Evolutionary conservation across 2,329 filamentous ascomycete genomes (phyloP).

Genomic region (Pseudophaeomoniella oleicola): DNA sequence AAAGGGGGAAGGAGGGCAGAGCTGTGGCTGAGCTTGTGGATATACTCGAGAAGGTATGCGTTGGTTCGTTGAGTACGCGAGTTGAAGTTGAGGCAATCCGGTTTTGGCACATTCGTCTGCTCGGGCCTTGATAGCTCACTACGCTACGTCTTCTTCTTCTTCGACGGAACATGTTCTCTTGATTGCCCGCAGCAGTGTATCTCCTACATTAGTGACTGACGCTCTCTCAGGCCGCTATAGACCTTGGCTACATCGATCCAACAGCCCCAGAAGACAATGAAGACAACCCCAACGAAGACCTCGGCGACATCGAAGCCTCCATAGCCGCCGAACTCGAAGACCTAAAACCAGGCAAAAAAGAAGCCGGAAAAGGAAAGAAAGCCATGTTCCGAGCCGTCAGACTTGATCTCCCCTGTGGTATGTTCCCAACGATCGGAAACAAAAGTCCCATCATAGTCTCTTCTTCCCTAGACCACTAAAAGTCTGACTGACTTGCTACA

Average conservation of each 20-base stretch:
- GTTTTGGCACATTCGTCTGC: too few species aligned
- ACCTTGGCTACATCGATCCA: not conserved
- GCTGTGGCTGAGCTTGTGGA: conserved; percentile 43
- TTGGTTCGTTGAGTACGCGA: not conserved
- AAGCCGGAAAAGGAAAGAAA: conserved; percentile 31
- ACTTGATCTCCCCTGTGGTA: conserved; percentile 14
- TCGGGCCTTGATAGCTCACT: too few species aligned
- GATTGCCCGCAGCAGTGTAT: too few species aligned
- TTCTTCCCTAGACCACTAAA: conserved; percentile 6
- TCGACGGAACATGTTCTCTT: too few species aligned
- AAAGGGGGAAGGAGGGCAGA: conserved; percentile 46
- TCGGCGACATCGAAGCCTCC: conserved; percentile 44
- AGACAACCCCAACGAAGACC: conserved; percentile 20
- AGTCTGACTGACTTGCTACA: conserved; percentile 11
- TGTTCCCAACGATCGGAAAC: too few species aligned
- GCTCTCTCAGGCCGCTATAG: conserved; percentile 3
- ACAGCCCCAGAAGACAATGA: conserved; percentile 11
- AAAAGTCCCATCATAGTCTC: too few species aligned
- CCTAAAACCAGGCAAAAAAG: conserved; percentile 32
- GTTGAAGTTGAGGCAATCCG: too few species aligned
- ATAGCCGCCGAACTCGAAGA: conserved; percentile 43
- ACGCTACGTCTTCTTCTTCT: not conserved
- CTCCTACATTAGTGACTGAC: too few species aligned
- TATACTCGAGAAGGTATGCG: conserved; percentile 38
- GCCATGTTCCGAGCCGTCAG: conserved; percentile 6